phyloP scores from a whole-genome alignment of 306 rosid species.

The Begonia peltatifolia region DNA sequence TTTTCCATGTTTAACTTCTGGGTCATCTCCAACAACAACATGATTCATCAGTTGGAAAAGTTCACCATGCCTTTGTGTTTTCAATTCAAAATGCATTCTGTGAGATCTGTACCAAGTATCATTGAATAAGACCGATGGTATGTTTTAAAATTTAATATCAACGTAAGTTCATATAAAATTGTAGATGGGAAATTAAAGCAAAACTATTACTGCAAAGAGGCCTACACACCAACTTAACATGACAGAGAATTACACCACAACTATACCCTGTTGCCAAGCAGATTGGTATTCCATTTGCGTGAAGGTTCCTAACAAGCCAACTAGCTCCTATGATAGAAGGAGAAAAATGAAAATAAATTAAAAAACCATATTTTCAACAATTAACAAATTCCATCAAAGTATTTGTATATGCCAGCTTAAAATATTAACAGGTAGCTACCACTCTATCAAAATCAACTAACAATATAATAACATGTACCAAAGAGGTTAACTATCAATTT shows the following conservation, averaged over 20 bases:
- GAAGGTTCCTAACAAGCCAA: conserved; percentile 60
- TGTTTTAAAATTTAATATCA: neutral
- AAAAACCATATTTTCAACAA: neutral
- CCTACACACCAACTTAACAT: conserved; percentile 5
- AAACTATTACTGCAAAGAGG: conserved; percentile 1
- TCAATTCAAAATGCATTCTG: conserved; percentile 66
- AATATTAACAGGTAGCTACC: neutral
- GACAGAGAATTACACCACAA: no score
- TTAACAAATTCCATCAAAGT: neutral
- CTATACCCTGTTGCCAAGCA: conserved; percentile 73
- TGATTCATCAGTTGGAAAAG: conserved; percentile 81
- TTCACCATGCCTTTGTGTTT: conserved; percentile 68
- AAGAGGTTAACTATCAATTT: no score
- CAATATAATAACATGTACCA: neutral
- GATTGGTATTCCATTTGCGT: conserved; percentile 65
- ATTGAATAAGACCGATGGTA: neutral
- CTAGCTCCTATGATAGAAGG: conserved; percentile 45
- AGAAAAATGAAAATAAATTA: conserved; percentile 1
- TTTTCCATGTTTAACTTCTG: conserved; percentile 89
- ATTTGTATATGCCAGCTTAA: neutral
- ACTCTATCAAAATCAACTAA: neutral
- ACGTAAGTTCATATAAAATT: neutral
- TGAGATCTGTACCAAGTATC: conserved; percentile 43
- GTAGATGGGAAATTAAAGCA: neutral
- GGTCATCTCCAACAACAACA: conserved; percentile 84